Evolutionary conservation across 1,284 basidiomycete species (phyloP), one percentile per base, ranked within the genome.

Genomic region (Ganoderma sp.): DNA sequence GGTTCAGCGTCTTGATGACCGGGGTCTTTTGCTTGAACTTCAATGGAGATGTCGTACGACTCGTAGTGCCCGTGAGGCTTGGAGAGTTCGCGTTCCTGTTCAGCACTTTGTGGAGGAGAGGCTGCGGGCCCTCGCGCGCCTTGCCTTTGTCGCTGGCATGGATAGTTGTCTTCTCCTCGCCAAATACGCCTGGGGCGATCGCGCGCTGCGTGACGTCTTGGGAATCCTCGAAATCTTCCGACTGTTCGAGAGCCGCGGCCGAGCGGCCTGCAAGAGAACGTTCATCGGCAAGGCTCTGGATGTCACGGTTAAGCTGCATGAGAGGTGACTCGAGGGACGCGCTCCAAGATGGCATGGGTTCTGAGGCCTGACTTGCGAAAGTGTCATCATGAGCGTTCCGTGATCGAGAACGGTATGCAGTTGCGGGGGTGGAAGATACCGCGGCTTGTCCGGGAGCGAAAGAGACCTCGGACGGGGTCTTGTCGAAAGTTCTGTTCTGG

Each of bases 251-350:
- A 2, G 68, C 59, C 12, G 76, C 74, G 19, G 74, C 66, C 19
- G 72, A 74, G n/a, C 73, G 70, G 14, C 70, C 74, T 66, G 75
- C 72, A 39, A 73, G 50, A 37, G 69, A 66, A 41, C 73, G 74
- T 9, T 74, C 75, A 15, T 71, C 71, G 10, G 71, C 64, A 59
- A 93, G 83, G 28, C 87, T 86, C 68, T 86, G 85, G 3, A 95
- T 80, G 67, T 92, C 87, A 58, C 88, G 84, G 70, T 91, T 90
- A 65, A 95, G 82, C 34, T 88, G 86, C 56, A 90, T 86, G 61
- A 95, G 87, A 9, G 95, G 93, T 0, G 90, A 91, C 75, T 93
- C 91, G 57, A 94, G 76, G 3, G 91, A 90, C 19, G 84, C 81
- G 52, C 85, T 84, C 91, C 91, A 91, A 32, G 90, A 89, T 1